Conservation (phyloP, 2,329 filamentous ascomycete species). For the Stromatinia cepivora region DNA sequence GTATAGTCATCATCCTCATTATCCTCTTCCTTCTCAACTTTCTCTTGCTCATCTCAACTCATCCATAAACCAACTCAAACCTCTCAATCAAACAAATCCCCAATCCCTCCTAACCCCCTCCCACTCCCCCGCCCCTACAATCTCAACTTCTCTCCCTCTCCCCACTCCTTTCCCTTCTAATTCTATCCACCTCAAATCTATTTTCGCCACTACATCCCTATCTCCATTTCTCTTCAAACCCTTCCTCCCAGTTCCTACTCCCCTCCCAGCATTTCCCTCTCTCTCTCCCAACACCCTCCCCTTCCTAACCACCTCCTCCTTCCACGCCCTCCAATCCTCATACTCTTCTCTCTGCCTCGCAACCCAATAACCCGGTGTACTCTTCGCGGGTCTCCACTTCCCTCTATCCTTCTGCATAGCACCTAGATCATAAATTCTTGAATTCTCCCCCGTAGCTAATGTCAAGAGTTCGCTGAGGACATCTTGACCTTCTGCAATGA, state of each 20-base stretch:
- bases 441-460: conserved; percentile 51
- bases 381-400: conserved; percentile 64
- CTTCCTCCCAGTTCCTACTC: conserved; percentile 26
- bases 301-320: conserved; percentile 56
- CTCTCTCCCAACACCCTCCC: conserved; percentile 45
- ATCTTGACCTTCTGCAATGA: conserved; percentile 62
- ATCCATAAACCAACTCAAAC: not conserved
- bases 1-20: conserved; percentile 8
- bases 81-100: conserved; percentile 38
- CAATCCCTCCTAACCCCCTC: conserved; percentile 37
- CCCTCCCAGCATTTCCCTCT: conserved; percentile 32
- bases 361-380: conserved; percentile 65
- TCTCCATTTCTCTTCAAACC: conserved; percentile 19
- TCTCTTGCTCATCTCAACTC: not conserved
- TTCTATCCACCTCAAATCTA: conserved; percentile 36
- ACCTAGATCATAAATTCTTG: conserved; percentile 60
- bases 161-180: conserved; percentile 34
- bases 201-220: conserved; percentile 33
- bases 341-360: conserved; percentile 66
- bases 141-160: conserved; percentile 36
- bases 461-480: conserved; percentile 64
- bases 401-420: conserved; percentile 59
- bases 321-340: conserved; percentile 61
- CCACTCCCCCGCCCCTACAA: conserved; percentile 38
- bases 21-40: not conserved